These are phyloP conservation scores for Cladosporium sp. DNA, from an alignment of 2,329 filamentous ascomycete genomes.

Conservation along the genomic window DNA sequence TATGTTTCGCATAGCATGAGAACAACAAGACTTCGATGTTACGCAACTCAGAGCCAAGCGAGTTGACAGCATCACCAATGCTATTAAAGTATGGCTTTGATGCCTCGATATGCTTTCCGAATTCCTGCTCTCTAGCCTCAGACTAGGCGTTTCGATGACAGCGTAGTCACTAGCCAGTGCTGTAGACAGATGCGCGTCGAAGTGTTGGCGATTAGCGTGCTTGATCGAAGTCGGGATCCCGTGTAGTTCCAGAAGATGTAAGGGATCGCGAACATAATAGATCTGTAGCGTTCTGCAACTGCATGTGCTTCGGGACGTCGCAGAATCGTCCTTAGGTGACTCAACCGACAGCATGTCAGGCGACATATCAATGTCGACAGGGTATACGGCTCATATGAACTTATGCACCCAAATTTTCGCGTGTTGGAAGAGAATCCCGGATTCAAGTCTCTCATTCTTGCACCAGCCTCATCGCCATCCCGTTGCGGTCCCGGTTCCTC, in stretches of 20 bases:
- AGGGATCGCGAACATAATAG: neutral
- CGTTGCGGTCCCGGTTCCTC: slow-evolving; percentile 26
- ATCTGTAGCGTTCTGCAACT: neutral
- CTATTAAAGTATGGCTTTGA: neutral
- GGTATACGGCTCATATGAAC: neutral
- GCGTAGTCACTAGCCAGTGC: neutral
- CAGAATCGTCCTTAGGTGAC: neutral
- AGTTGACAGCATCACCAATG: neutral
- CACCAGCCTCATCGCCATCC: neutral
- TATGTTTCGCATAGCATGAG: neutral
- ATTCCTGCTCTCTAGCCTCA: neutral
- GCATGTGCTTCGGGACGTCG: neutral
- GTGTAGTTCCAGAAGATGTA: neutral
- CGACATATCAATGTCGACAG: neutral
- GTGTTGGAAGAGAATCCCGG: neutral
- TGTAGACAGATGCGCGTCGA: neutral
- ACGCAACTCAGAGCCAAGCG: neutral
- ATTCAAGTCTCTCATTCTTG: neutral
- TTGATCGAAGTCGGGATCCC: neutral
- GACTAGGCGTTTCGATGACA: neutral
- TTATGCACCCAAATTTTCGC: neutral
- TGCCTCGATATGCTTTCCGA: neutral
- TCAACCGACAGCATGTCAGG: neutral
- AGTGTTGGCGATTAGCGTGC: too few relatives aligned
- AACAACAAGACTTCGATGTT: too few relatives aligned